Conservation (phyloP, 306 rosid genomes). For the Prunus dulcis region DNA sequence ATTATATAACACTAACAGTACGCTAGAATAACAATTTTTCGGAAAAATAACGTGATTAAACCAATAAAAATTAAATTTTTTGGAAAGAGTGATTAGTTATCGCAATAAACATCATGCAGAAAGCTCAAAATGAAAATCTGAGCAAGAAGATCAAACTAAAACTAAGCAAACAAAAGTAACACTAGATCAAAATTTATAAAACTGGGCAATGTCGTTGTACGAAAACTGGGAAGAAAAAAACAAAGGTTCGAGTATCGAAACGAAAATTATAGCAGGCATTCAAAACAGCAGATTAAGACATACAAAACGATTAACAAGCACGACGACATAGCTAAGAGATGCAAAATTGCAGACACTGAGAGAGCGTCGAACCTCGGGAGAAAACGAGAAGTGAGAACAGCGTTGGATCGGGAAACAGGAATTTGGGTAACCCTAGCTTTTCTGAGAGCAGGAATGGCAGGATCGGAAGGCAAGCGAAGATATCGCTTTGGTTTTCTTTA, state of each 20-base stretch:
- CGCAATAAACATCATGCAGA: neutral
- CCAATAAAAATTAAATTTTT: neutral
- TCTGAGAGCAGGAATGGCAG: constrained; percentile 17
- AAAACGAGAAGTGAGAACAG: constrained; percentile 19
- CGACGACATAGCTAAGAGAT: neutral
- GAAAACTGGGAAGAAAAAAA: neutral
- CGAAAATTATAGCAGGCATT: neutral
- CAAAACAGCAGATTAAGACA: neutral
- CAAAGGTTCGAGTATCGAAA: neutral
- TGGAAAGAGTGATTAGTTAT: neutral
- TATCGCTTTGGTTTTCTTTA: constrained; percentile 19
- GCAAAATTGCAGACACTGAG: neutral
- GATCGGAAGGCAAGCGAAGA: constrained; percentile 27
- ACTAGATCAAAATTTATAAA: neutral
- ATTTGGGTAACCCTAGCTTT: constrained; percentile 27
- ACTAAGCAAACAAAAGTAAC: neutral
- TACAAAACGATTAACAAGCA: neutral
- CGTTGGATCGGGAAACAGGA: constrained; percentile 16
- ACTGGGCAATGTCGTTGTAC: neutral
- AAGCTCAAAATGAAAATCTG: neutral
- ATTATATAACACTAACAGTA: neutral
- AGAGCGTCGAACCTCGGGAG: constrained; percentile 26
- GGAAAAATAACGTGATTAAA: neutral
- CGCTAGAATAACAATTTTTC: neutral
- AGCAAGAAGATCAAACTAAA: constrained; percentile 19